Evolutionary conservation across 352 stramenopile genomes (phyloP), one percentile per base, ranked within the genome.

Genomic region (Phytophthora tubulina): DNA sequence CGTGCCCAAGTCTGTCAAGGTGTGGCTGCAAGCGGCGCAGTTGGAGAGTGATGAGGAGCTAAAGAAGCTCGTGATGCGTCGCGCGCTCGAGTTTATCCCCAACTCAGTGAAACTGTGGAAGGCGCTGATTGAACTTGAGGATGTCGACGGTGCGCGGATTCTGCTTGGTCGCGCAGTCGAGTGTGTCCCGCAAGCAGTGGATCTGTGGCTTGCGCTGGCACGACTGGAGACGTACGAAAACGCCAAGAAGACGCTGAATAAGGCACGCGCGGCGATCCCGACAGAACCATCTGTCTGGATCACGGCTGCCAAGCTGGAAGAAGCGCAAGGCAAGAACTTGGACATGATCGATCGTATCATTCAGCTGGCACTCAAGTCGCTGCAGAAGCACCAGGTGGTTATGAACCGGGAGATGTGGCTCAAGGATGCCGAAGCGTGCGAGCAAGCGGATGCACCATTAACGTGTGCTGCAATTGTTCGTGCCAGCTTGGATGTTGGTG

Each of bases 91-190:
- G 81, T 97, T 97, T 53, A 96, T 99, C 53, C 97, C 98, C 0
- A 97, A 97, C 60, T 99, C 94, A 6, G 97, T 99, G 44, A 98
- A 97, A 61, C 85, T 99, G 35, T 99, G 98, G 98, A 99, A 99
- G 70, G 95, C 96, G 41, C 92, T 98, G 7, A 98, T 99, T 66
- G 97, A 99, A 73, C 80, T 99, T 27, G 98, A 99, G 84, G 95
- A 99, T 63, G 84, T 97, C 14, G 97, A 99, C 21, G 96, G 99
- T 69, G 98, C 98, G 3, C 86, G 93, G 0, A 84, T 99, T 50
- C 75, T 99, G 46, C 82, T 99, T 0, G 90, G 88, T 2, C 89
- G 98, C 15, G 98, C 98, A n/a, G 98, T 99, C 3, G 98, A 99
- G 80, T 99, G 97, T 62, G 96, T 99, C 2, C 98, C 98, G 3